Evolutionary conservation across 805 yeast species (phyloP), one percentile per base, ranked within the genome.

Genomic region (Metschnikowia drakensbergensis): DNA sequence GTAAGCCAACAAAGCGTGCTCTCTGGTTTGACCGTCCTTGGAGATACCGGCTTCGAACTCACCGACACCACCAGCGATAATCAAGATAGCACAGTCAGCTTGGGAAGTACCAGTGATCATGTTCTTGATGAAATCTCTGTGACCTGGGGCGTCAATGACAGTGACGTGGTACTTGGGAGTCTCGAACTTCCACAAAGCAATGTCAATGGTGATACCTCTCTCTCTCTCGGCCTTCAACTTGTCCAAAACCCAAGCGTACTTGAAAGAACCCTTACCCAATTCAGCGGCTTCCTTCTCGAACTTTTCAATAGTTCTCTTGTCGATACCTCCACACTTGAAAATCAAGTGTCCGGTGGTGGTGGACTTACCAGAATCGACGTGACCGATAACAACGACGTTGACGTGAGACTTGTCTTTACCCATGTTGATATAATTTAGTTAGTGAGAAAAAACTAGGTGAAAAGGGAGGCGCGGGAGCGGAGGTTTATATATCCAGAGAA

Each of bases 351-450:
- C 97, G 76, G 98, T 91, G 79, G 97, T 92, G 74, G 98, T 91
- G 61, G 97, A 92, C 82, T 88, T 87, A 69, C 75, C 75, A 69
- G 97, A 91, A 81, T 92, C 98, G 97, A 94, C 98, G 96, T 92
- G 98, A 80, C 98, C 99, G 79, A 92, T 92, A 75, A 94, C 98
- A 79, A 94, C 99, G 81, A 92, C 96, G 96, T 92, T 92, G 83
- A 92, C 58, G 58, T 54, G 55, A 42, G 51, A 37, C 50, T 54
- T 52, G 53, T 52, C 55, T 33, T 46, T 38, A 51, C 53, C 45
- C 49, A 46, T 40, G 30, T 28, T 46, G 41, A 41, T 29, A 28
- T 30, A 30, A 29, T 11, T 29, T 40, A 32, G 27, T 34, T 29
- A 17, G 9, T 33, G 44, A 17, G 31, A 46, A 37, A 43, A 46